Conservation (phyloP, 2,329 filamentous ascomycete genomes). For the Macrophomina pseudophaseolina region DNA sequence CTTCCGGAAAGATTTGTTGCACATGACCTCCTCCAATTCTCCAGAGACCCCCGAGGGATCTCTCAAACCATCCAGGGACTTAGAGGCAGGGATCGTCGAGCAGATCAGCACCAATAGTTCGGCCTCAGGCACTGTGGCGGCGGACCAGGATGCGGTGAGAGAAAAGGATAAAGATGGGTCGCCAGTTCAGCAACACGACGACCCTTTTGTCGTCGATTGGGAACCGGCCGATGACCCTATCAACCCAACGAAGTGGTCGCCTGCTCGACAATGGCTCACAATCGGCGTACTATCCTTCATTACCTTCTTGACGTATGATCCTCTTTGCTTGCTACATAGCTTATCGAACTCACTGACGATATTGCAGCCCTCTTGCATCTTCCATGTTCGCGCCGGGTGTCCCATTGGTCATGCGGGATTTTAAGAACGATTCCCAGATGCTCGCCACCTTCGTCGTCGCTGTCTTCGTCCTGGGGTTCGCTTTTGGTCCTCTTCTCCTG, state of each 20-base stretch:
- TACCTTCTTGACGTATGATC: slow-evolving; percentile 39
- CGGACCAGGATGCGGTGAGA: neutral
- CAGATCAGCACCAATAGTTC: slow-evolving; percentile 9
- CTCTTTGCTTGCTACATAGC: neutral
- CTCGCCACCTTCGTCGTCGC: slow-evolving; percentile 34
- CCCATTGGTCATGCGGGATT: slow-evolving; percentile 32
- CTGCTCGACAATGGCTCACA: slow-evolving; percentile 37
- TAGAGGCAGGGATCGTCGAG: slow-evolving; percentile 6
- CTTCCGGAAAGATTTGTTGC: neutral
- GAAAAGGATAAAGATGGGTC: neutral
- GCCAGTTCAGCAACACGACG: neutral
- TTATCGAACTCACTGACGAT: neutral
- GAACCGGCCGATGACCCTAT: slow-evolving; percentile 29
- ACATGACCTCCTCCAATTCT: neutral
- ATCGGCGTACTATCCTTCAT: slow-evolving; percentile 38
- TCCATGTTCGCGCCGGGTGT: slow-evolving; percentile 37
- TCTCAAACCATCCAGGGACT: slow-evolving; percentile 6
- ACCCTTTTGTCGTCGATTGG: slow-evolving; percentile 25
- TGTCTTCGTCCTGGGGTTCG: slow-evolving; percentile 36
- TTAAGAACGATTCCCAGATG: slow-evolving; percentile 30
- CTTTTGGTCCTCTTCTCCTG: slow-evolving; percentile 36
- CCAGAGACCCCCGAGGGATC: slow-evolving; percentile 2
- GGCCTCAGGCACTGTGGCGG: neutral
- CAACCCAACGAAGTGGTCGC: slow-evolving; percentile 35
- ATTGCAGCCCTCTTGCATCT: slow-evolving; percentile 34